phyloP scores from a whole-genome alignment of 2,329 filamentous ascomycete genomes.

The Lasiodiplodia gonubiensis region DNA sequence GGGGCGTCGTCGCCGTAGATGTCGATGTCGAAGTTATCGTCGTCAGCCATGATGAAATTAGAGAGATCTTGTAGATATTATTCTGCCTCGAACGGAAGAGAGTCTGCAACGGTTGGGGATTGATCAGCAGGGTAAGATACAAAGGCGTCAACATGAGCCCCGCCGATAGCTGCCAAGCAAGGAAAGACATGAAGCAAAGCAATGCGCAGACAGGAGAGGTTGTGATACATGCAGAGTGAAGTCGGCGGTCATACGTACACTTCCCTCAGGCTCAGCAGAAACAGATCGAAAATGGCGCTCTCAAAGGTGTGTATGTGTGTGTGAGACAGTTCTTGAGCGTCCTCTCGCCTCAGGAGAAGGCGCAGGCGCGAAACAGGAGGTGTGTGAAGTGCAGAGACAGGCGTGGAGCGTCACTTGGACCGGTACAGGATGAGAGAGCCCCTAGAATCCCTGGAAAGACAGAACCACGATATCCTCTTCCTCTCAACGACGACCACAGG shows the following conservation, averaged over 20 bases:
- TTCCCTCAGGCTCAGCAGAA: constrained; percentile 32
- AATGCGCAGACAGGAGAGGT: constrained; percentile 31
- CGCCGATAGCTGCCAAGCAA: constrained; percentile 12
- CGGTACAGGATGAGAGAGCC: constrained; percentile 28
- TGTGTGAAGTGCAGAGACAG: constrained; percentile 27
- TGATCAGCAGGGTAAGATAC: constrained; percentile 41
- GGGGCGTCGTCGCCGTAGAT: constrained; percentile 67
- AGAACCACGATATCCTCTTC: constrained; percentile 27
- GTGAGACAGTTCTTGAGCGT: constrained; percentile 30
- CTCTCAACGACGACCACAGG: constrained; percentile 19
- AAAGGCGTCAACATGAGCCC: constrained; percentile 1
- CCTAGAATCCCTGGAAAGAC: constrained; percentile 28
- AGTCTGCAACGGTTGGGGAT: constrained; percentile 40
- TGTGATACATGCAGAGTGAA: constrained; percentile 29
- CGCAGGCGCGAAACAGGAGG: constrained; percentile 26
- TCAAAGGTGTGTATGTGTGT: constrained; percentile 35
- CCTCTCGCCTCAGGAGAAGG: constrained; percentile 24
- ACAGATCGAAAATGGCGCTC: constrained; percentile 41
- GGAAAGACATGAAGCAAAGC: constrained; percentile 30
- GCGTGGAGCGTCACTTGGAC: constrained; percentile 24
- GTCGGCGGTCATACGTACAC: constrained; percentile 30
- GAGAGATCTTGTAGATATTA: constrained; percentile 44
- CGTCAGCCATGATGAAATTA: constrained; percentile 56
- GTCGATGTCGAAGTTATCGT: constrained; percentile 74
- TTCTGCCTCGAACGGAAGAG: constrained; percentile 44